These are phyloP conservation scores for Fusarium marasasianum DNA, from an alignment of 2,329 filamentous ascomycete species.

Conservation along the genomic window DNA sequence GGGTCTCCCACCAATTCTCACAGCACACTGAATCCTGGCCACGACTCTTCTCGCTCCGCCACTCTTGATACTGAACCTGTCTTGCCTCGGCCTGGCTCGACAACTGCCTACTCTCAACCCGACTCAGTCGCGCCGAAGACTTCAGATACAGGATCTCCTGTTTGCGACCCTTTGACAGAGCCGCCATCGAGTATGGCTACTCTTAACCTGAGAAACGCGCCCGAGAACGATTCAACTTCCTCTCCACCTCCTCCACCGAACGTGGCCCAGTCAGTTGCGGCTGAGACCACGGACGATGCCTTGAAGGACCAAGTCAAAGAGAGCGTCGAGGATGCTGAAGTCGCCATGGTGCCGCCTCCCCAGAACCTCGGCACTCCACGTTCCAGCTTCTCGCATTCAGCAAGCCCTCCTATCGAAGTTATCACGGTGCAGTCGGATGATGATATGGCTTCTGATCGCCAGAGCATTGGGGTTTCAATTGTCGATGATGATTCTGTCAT, in stretches of 20 bases:
- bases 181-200: slow-evolving; percentile 66
- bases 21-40: slow-evolving; percentile 51
- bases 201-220: slow-evolving; percentile 65
- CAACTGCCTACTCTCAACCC: slow-evolving; percentile 49
- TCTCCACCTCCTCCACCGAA: slow-evolving; percentile 54
- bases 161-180: slow-evolving; percentile 45
- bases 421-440: slow-evolving; percentile 53
- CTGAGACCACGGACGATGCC: background rate
- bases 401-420: slow-evolving; percentile 57
- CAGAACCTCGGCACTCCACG: slow-evolving; percentile 42
- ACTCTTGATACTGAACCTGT: slow-evolving; percentile 45
- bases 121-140: slow-evolving; percentile 56
- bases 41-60: slow-evolving; percentile 46
- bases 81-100: slow-evolving; percentile 37
- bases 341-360: slow-evolving; percentile 46
- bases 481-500: slow-evolving; percentile 34
- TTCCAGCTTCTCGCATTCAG: slow-evolving; percentile 51
- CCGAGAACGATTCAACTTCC: slow-evolving; percentile 53
- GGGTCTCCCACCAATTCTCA: slow-evolving; percentile 64
- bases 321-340: slow-evolving; percentile 59
- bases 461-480: slow-evolving; percentile 44
- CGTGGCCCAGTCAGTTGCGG: slow-evolving; percentile 35
- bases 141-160: slow-evolving; percentile 49
- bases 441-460: slow-evolving; percentile 47
- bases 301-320: slow-evolving; percentile 48